phyloP scores from a whole-genome alignment of 306 rosid genomes.

The Carpinus fangiana region DNA sequence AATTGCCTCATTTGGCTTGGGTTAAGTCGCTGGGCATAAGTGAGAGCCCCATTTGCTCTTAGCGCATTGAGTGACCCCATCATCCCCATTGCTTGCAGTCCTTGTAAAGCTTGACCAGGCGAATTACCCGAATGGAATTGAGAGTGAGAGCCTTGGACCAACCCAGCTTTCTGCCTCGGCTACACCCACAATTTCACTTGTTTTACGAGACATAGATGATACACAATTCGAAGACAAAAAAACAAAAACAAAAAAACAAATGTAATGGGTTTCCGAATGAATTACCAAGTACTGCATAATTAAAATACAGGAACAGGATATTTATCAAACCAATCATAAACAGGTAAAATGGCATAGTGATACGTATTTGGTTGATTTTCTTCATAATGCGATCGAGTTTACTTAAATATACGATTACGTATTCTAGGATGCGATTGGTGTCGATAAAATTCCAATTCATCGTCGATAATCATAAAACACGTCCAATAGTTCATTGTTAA shows the following conservation, averaged over 20 bases:
- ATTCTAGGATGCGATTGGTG: neutral
- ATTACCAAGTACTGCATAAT: neutral
- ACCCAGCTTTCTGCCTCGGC: constrained; percentile 85
- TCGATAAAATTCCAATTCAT: neutral
- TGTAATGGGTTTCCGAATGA: neutral
- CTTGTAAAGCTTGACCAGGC: constrained; percentile 78
- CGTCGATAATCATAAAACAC: neutral
- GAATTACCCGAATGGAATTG: constrained; percentile 76
- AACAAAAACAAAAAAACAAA: neutral
- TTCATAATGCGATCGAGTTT: neutral
- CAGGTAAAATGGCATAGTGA: neutral
- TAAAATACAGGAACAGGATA: neutral
- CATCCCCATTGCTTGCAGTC: constrained; percentile 87
- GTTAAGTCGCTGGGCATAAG: constrained; percentile 70
- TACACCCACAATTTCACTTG: constrained; percentile 42
- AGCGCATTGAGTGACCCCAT: constrained; percentile 66
- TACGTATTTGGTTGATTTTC: neutral
- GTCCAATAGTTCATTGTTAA: neutral
- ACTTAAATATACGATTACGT: neutral
- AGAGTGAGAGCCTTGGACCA: constrained; percentile 78
- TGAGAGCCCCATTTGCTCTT: constrained; percentile 63
- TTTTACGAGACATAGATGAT: constrained; percentile 22
- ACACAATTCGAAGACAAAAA: constrained; percentile 1
- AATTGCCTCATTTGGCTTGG: constrained; percentile 78
- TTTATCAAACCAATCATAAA: neutral